phyloP scores from a whole-genome alignment of 1,139 yeast genomes.

The Suhomyces taliae region DNA sequence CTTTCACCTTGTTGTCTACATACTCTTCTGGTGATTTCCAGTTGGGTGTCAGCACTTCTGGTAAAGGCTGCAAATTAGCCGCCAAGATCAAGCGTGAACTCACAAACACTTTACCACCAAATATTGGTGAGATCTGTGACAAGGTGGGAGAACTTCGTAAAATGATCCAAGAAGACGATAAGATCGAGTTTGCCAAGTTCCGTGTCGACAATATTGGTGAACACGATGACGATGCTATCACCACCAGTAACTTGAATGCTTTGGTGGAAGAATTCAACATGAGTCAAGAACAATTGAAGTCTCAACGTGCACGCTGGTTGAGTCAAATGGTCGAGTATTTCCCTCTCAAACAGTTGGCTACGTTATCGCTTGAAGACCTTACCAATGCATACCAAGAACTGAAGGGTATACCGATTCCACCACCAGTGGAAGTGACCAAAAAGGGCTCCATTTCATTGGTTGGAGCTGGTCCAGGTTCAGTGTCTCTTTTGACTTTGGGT shows the following conservation, averaged over 20 bases:
- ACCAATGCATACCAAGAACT: conserved; percentile 35
- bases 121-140: conserved; percentile 67
- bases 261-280: conserved; percentile 62
- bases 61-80: conserved; percentile 89
- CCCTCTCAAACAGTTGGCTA: conserved; percentile 67
- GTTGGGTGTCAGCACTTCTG: conserved; percentile 81
- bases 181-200: conserved; percentile 22
- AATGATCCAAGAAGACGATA: conserved; percentile 56
- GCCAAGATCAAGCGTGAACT: conserved; percentile 77
- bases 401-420: conserved; percentile 1
- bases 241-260: conserved; percentile 55
- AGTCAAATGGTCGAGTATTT: conserved; percentile 90
- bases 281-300: conserved; percentile 51
- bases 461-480: conserved; percentile 95
- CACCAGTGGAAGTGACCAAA: conserved; percentile 9
- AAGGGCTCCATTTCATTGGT: conserved; percentile 71
- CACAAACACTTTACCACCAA: conserved; percentile 61
- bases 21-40: conserved; percentile 73
- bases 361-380: conserved; percentile 58
- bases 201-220: conserved; percentile 43
- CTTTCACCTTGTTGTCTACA: conserved; percentile 76
- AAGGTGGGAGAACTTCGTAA: conserved; percentile 68
- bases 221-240: conserved; percentile 71
- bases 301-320: conserved; percentile 77
- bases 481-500: conserved; percentile 77